Percentiles rank a stretch among this genome's conserved stretches.
These are phyloP conservation scores for Comarum palustre DNA, from an alignment of 306 rosid species.

Conservation along the genomic window DNA sequence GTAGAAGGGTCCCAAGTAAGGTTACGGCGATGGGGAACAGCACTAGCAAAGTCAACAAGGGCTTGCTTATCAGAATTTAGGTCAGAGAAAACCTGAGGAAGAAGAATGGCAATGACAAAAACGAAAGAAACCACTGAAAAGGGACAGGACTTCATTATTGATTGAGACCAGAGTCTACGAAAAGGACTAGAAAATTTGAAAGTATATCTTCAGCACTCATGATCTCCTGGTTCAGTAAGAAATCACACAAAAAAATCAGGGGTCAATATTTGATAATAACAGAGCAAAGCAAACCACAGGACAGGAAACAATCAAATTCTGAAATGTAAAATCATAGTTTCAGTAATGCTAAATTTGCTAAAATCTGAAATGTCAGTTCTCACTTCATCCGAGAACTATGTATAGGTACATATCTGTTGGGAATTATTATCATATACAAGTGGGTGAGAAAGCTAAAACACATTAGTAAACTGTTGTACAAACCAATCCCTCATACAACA, in stretches of 20 bases:
- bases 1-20: constrained; percentile 49
- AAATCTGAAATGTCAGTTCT: background rate
- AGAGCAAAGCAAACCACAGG: background rate
- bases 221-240: constrained; percentile 51
- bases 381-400: background rate
- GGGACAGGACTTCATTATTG: constrained; percentile 49
- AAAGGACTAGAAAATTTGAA: constrained; percentile 27
- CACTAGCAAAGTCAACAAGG: constrained; percentile 58
- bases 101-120: constrained; percentile 39
- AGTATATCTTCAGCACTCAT: constrained; percentile 34
- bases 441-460: background rate
- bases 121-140: constrained; percentile 39
- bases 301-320: background rate
- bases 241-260: constrained; percentile 31
- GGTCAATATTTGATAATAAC: constrained; percentile 7
- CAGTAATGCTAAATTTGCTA: background rate
- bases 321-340: background rate
- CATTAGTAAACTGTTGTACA: background rate
- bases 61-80: constrained; percentile 67
- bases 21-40: constrained; percentile 66
- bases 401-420: background rate
- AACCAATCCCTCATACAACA: background rate
- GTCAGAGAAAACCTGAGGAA: constrained; percentile 53
- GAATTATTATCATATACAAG: background rate
- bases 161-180: constrained; percentile 23